Percentiles rank a stretch among this genome's conserved stretches.
These are phyloP conservation scores for Retiboletus fuscus DNA, from an alignment of 1,284 basidiomycete genomes.

Conservation along the genomic window DNA sequence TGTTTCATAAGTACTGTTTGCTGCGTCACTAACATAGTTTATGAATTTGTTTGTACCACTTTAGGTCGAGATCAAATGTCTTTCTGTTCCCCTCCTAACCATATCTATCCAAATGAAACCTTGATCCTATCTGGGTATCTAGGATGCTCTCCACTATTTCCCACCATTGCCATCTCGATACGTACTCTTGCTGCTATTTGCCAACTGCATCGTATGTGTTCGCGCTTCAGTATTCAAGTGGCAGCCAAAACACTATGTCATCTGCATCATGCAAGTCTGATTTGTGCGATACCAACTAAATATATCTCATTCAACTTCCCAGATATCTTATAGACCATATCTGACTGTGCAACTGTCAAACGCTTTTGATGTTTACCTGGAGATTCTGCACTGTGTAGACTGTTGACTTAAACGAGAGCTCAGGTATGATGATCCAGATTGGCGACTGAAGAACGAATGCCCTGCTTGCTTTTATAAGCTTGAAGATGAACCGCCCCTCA, in stretches of 20 bases:
- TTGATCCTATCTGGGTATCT: background rate
- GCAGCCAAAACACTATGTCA: background rate
- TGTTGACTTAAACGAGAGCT: background rate
- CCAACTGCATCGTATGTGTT: background rate
- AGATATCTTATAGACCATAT: background rate
- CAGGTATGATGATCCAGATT: background rate
- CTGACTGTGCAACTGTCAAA: background rate
- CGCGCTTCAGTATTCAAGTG: background rate
- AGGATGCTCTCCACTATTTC: background rate
- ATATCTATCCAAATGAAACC: background rate
- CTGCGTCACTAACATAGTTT: background rate
- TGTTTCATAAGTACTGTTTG: background rate
- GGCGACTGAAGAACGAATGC: background rate
- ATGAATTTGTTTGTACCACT: background rate
- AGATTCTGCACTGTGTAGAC: background rate
- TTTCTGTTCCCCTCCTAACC: background rate
- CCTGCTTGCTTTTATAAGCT: constrained; percentile 1
- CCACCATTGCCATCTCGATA: background rate
- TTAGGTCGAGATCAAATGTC: background rate
- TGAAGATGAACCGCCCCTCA: background rate
- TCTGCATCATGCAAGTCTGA: background rate
- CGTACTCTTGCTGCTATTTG: background rate
- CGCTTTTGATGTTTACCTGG: background rate
- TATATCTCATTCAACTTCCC: background rate
- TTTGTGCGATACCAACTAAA: too few species aligned